Percentiles rank a stretch among this genome's conserved stretches.
Conservation (phyloP, 176 grass and related monocot species). For the Phoenix dactylifera region DNA sequence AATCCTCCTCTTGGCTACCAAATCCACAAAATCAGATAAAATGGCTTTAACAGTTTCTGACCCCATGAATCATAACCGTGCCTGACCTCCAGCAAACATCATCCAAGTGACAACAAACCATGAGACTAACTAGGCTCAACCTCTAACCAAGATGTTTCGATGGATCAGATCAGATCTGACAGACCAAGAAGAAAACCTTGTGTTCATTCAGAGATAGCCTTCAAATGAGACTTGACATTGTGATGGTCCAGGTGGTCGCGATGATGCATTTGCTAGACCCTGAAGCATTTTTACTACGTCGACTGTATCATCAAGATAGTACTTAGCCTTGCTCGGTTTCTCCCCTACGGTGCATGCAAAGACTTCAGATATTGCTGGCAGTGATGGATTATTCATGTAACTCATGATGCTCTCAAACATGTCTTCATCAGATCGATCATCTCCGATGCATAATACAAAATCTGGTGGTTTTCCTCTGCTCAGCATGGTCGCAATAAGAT, state of each 20-base stretch:
- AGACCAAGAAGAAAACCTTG: too few relatives aligned
- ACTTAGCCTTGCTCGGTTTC: constrained; percentile 97
- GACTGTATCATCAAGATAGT: constrained; percentile 86
- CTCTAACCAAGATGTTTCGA: too few relatives aligned
- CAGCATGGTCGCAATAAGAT: constrained; percentile 47
- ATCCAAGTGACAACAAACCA: too few relatives aligned
- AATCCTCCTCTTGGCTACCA: too few relatives aligned
- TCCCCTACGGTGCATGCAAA: constrained; percentile 94
- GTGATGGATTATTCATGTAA: constrained; percentile 31
- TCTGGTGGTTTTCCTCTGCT: constrained; percentile 39
- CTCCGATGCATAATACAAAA: constrained; percentile 84
- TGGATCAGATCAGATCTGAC: too few relatives aligned
- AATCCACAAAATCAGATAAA: too few relatives aligned
- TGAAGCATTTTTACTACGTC: constrained; percentile 95
- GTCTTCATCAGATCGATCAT: constrained; percentile 91
- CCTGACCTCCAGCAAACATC: too few relatives aligned
- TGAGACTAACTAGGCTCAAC: too few relatives aligned
- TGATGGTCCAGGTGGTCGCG: background rate
- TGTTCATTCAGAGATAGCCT: constrained; percentile 35
- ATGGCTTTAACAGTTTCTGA: too few relatives aligned
- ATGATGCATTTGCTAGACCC: constrained; percentile 45
- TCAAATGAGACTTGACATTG: constrained; percentile 64
- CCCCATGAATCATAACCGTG: too few relatives aligned
- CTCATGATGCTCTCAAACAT: constrained; percentile 96
- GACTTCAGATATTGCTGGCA: constrained; percentile 54